phyloP scores from a whole-genome alignment of 371 early-diverging fungal species.

The Dichotomocladium elegans region DNA sequence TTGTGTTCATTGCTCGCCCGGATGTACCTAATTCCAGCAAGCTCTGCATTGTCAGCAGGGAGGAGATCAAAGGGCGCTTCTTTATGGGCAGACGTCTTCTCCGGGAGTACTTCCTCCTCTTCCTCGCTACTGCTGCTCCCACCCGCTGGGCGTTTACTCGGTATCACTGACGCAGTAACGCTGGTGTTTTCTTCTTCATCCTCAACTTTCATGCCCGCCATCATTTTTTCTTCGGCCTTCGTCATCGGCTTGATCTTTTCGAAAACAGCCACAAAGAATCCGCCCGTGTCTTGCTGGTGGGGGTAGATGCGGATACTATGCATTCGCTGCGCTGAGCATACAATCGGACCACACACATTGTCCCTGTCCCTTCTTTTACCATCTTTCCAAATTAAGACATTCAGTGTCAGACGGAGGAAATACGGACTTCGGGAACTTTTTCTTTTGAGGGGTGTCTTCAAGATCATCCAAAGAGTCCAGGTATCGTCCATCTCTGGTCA shows the following conservation, averaged over 20 bases:
- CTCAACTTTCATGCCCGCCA: too few relatives aligned
- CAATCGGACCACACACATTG: too few relatives aligned
- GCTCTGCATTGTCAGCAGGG: constrained; percentile 48
- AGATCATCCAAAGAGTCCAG: constrained; percentile 59
- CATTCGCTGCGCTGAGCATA: too few relatives aligned
- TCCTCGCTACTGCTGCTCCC: neutral
- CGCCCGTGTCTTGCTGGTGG: constrained; percentile 97
- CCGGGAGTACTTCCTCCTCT: constrained; percentile 17
- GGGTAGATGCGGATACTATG: constrained; percentile 89
- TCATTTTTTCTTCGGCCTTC: constrained; percentile 29
- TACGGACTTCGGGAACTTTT: constrained; percentile 52
- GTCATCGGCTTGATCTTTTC: constrained; percentile 73
- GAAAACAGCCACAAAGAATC: constrained; percentile 99
- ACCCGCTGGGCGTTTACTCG: constrained; percentile 23
- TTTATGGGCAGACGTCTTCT: constrained; percentile 1
- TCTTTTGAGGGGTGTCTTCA: constrained; percentile 34
- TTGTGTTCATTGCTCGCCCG: too few relatives aligned
- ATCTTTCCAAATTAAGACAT: constrained; percentile 74
- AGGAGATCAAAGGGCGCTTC: constrained; percentile 81
- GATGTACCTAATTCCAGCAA: constrained; percentile 45
- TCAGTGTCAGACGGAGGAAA: constrained; percentile 78
- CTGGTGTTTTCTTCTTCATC: neutral
- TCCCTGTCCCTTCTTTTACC: constrained; percentile 33
- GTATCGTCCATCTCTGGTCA: constrained; percentile 55
- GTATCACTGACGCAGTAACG: neutral